These are phyloP conservation scores for Ceratorhiza oryzae-sativae DNA, from an alignment of 1,284 basidiomycete species.

Conservation along the genomic window DNA sequence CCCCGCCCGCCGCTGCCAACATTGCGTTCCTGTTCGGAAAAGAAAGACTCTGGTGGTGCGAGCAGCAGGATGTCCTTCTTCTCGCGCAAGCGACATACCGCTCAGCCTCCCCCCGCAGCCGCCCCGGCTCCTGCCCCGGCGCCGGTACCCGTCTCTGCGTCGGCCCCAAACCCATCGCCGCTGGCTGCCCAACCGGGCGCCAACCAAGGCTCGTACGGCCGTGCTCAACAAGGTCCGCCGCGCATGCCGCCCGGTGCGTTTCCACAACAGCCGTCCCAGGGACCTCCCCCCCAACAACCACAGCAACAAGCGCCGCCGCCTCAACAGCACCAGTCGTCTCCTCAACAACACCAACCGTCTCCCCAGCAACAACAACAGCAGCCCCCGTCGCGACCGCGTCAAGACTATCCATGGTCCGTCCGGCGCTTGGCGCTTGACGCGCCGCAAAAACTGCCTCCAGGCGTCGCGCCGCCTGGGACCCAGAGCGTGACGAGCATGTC, in stretches of 20 bases:
- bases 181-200: constrained; percentile 66
- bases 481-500: constrained; percentile 23
- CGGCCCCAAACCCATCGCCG: constrained; percentile 58
- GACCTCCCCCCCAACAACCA: constrained; percentile 54
- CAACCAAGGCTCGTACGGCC: constrained; percentile 38
- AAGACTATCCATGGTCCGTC: constrained; percentile 74
- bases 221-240: neutral
- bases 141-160: constrained; percentile 61
- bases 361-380: too few relatives aligned
- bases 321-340: neutral
- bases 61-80: constrained; percentile 70
- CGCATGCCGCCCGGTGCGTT: neutral
- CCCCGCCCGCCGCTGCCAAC: neutral
- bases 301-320: constrained; percentile 44
- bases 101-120: constrained; percentile 59
- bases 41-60: constrained; percentile 60
- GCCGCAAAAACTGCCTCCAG: constrained; percentile 51
- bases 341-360: constrained; percentile 1
- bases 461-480: neutral
- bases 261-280: neutral
- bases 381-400: constrained; percentile 48
- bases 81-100: constrained; percentile 66
- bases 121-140: constrained; percentile 51
- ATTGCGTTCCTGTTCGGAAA: constrained; percentile 64
- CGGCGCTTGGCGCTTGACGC: constrained; percentile 64